phyloP scores from a whole-genome alignment of 768 basidiomycete genomes.

The Suillus ampliporus region DNA sequence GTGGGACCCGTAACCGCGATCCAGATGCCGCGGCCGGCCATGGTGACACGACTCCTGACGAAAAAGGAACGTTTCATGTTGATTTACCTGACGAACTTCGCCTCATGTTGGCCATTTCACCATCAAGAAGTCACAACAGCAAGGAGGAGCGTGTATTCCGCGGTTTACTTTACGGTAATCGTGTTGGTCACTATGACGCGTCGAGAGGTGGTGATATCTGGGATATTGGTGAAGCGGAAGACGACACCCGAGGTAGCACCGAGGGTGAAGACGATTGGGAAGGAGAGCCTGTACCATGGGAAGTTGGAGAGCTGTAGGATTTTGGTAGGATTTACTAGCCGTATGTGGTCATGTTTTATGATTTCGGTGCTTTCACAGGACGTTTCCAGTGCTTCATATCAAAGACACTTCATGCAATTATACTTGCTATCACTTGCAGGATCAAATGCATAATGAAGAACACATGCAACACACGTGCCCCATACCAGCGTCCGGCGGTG shows the following conservation, averaged over 20 bases:
- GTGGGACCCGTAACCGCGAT: constrained; percentile 30
- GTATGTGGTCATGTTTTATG: constrained; percentile 37
- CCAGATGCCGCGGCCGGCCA: constrained; percentile 14
- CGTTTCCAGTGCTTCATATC: constrained; percentile 41
- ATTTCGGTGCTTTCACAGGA: constrained; percentile 24
- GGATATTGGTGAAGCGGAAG: constrained; percentile 71
- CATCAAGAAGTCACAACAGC: constrained; percentile 46
- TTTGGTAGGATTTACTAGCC: constrained; percentile 46
- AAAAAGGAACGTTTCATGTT: constrained; percentile 50
- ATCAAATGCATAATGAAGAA: constrained; percentile 18
- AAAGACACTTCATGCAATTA: constrained; percentile 28
- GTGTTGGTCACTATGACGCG: constrained; percentile 62
- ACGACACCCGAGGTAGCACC: constrained; percentile 43
- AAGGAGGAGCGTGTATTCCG: constrained; percentile 61
- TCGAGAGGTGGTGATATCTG: constrained; percentile 74
- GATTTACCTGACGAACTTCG: constrained; percentile 71
- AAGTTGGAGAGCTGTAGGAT: constrained; percentile 70
- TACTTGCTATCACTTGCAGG: constrained; percentile 29
- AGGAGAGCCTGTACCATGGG: constrained; percentile 84
- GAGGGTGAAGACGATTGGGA: constrained; percentile 75
- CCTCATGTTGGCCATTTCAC: constrained; percentile 65
- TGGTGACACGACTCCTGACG: constrained; percentile 39
- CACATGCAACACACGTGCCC: constrained; percentile 35
- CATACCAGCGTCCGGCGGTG: constrained; percentile 1
- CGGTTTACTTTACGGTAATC: constrained; percentile 62